Evolutionary conservation across 208 protist species (phyloP).

Genomic region (Crithidia acanthocephali): DNA sequence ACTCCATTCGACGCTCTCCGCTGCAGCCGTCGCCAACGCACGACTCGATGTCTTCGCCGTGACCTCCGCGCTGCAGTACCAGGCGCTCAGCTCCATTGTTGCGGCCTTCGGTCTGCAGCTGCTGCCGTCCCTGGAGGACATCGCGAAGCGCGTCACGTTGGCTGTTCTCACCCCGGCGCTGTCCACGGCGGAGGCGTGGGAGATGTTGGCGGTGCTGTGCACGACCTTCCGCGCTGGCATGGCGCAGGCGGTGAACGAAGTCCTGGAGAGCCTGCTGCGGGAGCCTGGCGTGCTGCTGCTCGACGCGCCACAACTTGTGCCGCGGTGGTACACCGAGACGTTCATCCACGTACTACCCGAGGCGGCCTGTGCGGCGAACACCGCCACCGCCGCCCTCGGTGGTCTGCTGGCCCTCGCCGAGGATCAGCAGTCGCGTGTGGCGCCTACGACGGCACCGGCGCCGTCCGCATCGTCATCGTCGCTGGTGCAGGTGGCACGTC

Average conservation of each 20-base stretch:
- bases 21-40: slow-evolving; percentile 7
- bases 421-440: slow-evolving; percentile 16
- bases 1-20: background rate
- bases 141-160: slow-evolving; percentile 51
- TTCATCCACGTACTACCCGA: slow-evolving; percentile 20
- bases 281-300: slow-evolving; percentile 56
- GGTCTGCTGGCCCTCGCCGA: slow-evolving; percentile 23
- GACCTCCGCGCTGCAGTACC: slow-evolving; percentile 56
- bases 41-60: slow-evolving; percentile 52
- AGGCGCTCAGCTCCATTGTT: slow-evolving; percentile 35
- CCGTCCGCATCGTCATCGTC: background rate
- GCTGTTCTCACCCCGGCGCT: slow-evolving; percentile 49
- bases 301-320: slow-evolving; percentile 46
- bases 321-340: slow-evolving; percentile 28
- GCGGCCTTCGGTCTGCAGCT: slow-evolving; percentile 54
- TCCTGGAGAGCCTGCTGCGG: slow-evolving; percentile 55
- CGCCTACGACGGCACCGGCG: too few relatives aligned
- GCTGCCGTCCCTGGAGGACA: slow-evolving; percentile 52
- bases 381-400: slow-evolving; percentile 10
- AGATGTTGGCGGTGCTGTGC: slow-evolving; percentile 57
- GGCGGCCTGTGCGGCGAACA: slow-evolving; percentile 20
- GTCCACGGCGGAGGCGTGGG: slow-evolving; percentile 54
- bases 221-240: slow-evolving; percentile 61
- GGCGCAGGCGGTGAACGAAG: slow-evolving; percentile 43
- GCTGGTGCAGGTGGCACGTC: slow-evolving; percentile 12